These are phyloP conservation scores for Tylopilus felleus DNA, from an alignment of 768 basidiomycete genomes.

Conservation along the genomic window DNA sequence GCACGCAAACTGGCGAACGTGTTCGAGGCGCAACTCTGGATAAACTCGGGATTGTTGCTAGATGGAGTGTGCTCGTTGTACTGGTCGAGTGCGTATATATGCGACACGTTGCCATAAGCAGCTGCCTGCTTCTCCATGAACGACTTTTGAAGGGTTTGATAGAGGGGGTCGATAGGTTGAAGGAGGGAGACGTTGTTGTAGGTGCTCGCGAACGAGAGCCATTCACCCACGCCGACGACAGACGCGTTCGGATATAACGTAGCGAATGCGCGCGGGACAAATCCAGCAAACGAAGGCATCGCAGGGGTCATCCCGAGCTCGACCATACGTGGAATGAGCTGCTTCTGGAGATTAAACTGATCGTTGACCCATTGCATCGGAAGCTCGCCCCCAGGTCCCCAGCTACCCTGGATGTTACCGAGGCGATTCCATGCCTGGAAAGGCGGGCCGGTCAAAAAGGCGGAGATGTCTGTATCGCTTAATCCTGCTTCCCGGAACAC, in stretches of 20 bases:
- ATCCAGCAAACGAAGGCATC: slow-evolving; percentile 41
- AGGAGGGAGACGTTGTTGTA: slow-evolving; percentile 39
- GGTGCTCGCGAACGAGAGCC: slow-evolving; percentile 28
- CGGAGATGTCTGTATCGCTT: slow-evolving; percentile 32
- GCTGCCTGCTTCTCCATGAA: slow-evolving; percentile 39
- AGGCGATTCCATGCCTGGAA: no score
- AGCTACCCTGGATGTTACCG: slow-evolving; percentile 9
- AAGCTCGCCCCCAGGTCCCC: slow-evolving; percentile 35
- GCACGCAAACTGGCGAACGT: slow-evolving; percentile 37
- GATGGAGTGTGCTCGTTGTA: slow-evolving; percentile 42
- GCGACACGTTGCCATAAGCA: slow-evolving; percentile 38
- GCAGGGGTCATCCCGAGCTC: slow-evolving; percentile 44
- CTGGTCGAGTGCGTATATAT: slow-evolving; percentile 43
- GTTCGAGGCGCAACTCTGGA: slow-evolving; percentile 31
- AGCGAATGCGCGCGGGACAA: slow-evolving; percentile 36
- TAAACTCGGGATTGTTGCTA: slow-evolving; percentile 32
- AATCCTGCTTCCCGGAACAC: slow-evolving; percentile 38
- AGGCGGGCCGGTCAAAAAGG: slow-evolving; percentile 38
- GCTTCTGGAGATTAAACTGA: slow-evolving; percentile 37
- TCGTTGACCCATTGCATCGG: slow-evolving; percentile 38
- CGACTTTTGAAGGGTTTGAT: slow-evolving; percentile 33
- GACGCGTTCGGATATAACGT: slow-evolving; percentile 33
- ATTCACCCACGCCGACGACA: slow-evolving; percentile 34
- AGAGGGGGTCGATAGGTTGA: slow-evolving; percentile 39
- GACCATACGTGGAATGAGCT: slow-evolving; percentile 37